Conservation (phyloP, 169 alveolate genomes). For the Plasmodium ovale region DNA sequence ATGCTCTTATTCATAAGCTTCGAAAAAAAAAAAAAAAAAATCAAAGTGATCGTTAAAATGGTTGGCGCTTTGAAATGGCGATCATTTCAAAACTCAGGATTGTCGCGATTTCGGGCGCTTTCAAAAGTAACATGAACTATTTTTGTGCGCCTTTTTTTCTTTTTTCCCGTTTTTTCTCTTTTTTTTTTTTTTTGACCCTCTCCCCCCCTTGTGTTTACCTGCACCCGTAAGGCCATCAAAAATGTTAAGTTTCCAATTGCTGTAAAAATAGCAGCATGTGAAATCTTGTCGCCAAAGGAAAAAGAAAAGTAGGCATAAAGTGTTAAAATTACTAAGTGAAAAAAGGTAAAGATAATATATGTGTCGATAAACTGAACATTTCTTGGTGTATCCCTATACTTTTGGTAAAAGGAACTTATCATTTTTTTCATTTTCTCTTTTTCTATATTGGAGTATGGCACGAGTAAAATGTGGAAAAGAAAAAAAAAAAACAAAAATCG, state of each 20-base stretch:
- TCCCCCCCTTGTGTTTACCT: constrained; percentile 18
- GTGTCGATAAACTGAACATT: constrained; percentile 29
- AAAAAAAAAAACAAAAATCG: too few species aligned
- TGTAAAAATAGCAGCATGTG: constrained; percentile 53
- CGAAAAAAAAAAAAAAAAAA: not conserved
- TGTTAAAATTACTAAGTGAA: constrained; percentile 32
- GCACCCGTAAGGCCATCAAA: constrained; percentile 58
- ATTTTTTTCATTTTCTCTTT: constrained; percentile 35
- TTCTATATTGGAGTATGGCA: too few species aligned
- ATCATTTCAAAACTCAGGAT: too few species aligned
- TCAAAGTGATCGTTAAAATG: too few species aligned
- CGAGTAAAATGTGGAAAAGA: too few species aligned
- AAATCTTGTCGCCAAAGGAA: constrained; percentile 29
- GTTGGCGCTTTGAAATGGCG: too few species aligned
- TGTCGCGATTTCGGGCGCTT: too few species aligned
- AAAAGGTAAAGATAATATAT: constrained; percentile 29
- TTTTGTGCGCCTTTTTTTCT: not conserved
- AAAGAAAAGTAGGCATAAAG: constrained; percentile 17
- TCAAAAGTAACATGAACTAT: not conserved
- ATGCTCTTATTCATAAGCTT: constrained; percentile 41
- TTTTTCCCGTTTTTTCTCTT: not conserved
- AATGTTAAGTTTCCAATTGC: constrained; percentile 67
- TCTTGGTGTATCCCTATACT: constrained; percentile 22
- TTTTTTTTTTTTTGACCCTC: not conserved
- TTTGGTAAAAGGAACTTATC: not conserved